Evolutionary conservation across 2,329 filamentous ascomycete genomes (phyloP), one percentile per base, ranked within the genome.

Genomic region (Aspergillus luchuensis): DNA sequence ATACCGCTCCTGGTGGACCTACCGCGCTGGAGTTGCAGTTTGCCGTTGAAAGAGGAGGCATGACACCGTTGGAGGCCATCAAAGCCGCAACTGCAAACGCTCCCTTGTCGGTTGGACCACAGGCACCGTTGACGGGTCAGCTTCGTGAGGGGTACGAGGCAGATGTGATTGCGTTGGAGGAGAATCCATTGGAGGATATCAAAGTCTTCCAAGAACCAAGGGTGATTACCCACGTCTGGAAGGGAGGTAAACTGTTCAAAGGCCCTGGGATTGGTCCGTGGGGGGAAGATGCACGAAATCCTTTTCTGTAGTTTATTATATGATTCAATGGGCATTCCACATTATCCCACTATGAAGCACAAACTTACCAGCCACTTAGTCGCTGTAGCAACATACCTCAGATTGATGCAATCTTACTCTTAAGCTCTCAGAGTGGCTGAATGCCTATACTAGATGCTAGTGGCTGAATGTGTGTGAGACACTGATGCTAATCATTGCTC

Each of bases 91-190:
- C 52, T 25, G 52, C 52, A 4, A 55, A 55, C n/a, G 52, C 38
- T 11, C 52, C 52, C 5, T n/a, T 55, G 36, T 43, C 38, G 8
- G 21, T 55, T 15, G 52, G 52, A 13, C 23, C 38, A 11, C 52
- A 55, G 23, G 52, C 52, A n/a, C 52, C 52, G 1, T 33, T 43
- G 5, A 55, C 52, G 2, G 52, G 52, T 17, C 52, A 55, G 39
- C 52, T 55, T 19, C 38, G 38, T 8, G 52, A 55, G n/a, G 52
- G 52, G 4, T 55, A 55, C 21, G 52, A 55, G 15, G 52, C 52
- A 3, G 52, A 55, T 45, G 36, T 55, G 8, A 55, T 55, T 19
- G 52, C 52, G 2, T 23, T 55, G 23, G 52, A 55, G 28, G 52
- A 55, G 28, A 55, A 33, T 28, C 52, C 52, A 8, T 43, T 55